Base-by-base conservation (phyloP, 495 filamentous ascomycete genomes). In the Neurospora sublineolata region DNA sequence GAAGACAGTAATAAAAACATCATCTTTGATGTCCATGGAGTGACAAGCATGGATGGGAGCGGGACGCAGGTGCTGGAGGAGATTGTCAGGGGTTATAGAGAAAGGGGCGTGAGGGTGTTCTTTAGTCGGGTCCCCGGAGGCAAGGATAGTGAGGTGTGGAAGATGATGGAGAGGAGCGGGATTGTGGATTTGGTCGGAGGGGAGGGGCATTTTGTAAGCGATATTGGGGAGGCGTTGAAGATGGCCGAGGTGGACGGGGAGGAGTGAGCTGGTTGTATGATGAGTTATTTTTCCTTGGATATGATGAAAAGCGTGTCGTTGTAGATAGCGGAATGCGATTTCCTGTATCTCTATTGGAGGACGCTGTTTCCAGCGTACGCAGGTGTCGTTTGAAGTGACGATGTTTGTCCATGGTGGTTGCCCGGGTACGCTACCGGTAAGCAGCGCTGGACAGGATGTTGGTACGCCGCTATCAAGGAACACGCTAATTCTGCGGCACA, bases 1-100 rank as follows among this genome's bases (percentile, higher is more conserved):
- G 85, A 88, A 16, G 89, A 92, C 72, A 89, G 92, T 69, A 97
- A 97, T 73, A 86, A 87, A 70, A 97, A 96, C 75, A 85, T 99
- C 77, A 94, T 99, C 71, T 98, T 99, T 77, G 95, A 99, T 79
- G 92, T 98, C 14, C 94, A 98, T 75, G 94, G 95, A 1, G 95
- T 99, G 1, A 95, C 94, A 0, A 89, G 89, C 64, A 89, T 99
- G 73, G 95, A 99, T 78, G 95, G 93, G 23, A 94, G 92, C 0
- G 95, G 94, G 1, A 91, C 93, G 1, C 95, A 98, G 80, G 94
- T 98, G 5, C 82, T 99, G 5, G 86, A 84, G 64, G 95, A 98
- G 82, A 97, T 98, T 73, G 92, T 99, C 42, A 82, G 89, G 20
- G 84, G 82, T 1, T 98, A 98, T 76, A 81, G 88, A 0, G 82